These are phyloP conservation scores for Salicornia ramosissima DNA, from an alignment of 148 eudicot species.

Conservation along the genomic window DNA sequence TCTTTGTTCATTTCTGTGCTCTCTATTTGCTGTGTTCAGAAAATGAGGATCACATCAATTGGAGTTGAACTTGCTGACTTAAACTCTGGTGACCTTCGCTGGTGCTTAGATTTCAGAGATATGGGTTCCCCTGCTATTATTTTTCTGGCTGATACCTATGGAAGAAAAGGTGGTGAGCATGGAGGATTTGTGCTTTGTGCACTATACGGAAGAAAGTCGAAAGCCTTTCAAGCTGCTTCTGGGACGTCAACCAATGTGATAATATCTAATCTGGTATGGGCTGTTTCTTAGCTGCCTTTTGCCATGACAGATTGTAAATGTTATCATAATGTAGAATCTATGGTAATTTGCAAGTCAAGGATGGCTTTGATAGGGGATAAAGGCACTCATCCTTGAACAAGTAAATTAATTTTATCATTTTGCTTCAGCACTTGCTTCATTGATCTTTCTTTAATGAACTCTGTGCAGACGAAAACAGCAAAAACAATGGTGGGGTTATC, in stretches of 20 bases:
- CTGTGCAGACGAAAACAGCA: conserved; percentile 76
- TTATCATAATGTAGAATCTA: conserved; percentile 4
- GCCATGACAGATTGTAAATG: conserved; percentile 9
- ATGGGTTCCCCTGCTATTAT: conserved; percentile 84
- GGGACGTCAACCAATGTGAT: conserved; percentile 73
- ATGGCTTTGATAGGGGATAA: background rate
- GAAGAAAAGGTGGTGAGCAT: conserved; percentile 62
- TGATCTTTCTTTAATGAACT: conserved; percentile 9
- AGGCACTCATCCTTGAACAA: conserved; percentile 5
- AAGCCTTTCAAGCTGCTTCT: conserved; percentile 93
- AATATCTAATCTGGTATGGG: conserved; percentile 65
- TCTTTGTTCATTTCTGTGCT: background rate
- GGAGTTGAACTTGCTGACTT: conserved; percentile 84
- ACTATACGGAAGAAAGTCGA: conserved; percentile 93
- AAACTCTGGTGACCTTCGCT: conserved; percentile 85
- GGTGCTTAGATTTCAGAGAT: conserved; percentile 99
- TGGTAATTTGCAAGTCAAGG: background rate
- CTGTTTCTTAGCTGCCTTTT: conserved; percentile 17
- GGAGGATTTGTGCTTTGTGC: conserved; percentile 94
- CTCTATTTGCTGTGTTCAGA: conserved; percentile 43
- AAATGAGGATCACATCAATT: conserved; percentile 75
- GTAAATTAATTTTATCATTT: background rate
- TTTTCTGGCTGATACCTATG: conserved; percentile 68
- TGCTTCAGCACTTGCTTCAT: background rate
- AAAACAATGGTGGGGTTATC: conserved; percentile 79